Base-by-base conservation (phyloP, 1,284 basidiomycete genomes). In the Chalciporus sp. region DNA sequence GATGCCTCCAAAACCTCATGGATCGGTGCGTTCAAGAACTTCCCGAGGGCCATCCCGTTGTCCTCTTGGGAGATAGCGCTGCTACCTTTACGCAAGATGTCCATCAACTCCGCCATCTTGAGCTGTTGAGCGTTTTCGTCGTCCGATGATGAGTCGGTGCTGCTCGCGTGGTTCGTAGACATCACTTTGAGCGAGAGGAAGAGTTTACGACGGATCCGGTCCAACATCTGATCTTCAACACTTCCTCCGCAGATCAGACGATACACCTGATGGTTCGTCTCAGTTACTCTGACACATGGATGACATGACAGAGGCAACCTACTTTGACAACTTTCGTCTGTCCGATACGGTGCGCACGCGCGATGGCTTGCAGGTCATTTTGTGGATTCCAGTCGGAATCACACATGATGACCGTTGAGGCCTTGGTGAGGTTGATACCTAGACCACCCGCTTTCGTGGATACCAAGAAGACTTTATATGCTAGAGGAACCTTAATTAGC, bases 391-490 rank as follows among this genome's bases (percentile, higher is more conserved):
- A 86, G 49, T 84, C 83, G 0, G 76, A 78, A 67, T 83, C 79
- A 68, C 83, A 80, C 90, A 94, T 90, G 68, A 94, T 87, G 60
- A 93, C 90, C 2, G 86, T 89, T 52, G 90, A 83, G 3, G 92
- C 92, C 50, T 82, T 89, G 48, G 90, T 93, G 53, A 94, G 76
- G 65, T 94, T 95, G 76, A 95, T 86, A 45, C 79, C 79, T 46
- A 95, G 75, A 48, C 92, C 92, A 60, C 92, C 92, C n/a, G 93
- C 93, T 56, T 87, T 83, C 0, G 93, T 95, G 7, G 91, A 92
- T 8, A 95, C 80, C 43, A 95, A 72, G 73, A 88, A 93, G 7
- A 92, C 88, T 64, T 91, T 82, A 60, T 90, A 89, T 0, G 90
- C 91, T 72, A 76, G 68, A 37, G 73, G 75, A 0, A 72, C 57